Evolutionary conservation across 257 asterid genomes (phyloP).

Genomic region (Solanum okadae): DNA sequence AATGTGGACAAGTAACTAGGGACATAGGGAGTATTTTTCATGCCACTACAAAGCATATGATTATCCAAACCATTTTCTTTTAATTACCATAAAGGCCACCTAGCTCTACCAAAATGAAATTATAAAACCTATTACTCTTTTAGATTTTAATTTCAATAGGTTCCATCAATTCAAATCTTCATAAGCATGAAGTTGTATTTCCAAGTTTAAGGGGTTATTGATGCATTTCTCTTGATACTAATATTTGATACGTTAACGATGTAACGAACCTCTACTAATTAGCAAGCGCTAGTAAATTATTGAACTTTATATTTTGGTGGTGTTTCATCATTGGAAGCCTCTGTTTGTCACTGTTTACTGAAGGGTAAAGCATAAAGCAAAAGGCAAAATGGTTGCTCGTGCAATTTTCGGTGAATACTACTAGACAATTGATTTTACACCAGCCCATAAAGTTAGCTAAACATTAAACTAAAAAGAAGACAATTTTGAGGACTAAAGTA

Average conservation of each 20-base stretch:
- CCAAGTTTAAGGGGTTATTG: not conserved
- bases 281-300: not conserved
- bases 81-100: too few species aligned
- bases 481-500: not conserved
- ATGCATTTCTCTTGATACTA: not conserved
- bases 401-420: slow-evolving; percentile 7
- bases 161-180: not conserved
- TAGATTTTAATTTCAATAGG: too few species aligned
- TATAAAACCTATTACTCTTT: too few species aligned
- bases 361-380: not conserved
- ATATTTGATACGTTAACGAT: not conserved
- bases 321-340: not conserved
- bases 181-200: not conserved
- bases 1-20: too few species aligned
- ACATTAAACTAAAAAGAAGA: not conserved
- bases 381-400: not conserved
- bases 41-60: too few species aligned
- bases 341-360: not conserved
- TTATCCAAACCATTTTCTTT: too few species aligned
- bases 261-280: not conserved
- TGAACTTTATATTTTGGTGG: not conserved
- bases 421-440: slow-evolving; percentile 5
- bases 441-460: not conserved
- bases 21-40: too few species aligned
- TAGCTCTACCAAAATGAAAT: too few species aligned